Base-by-base conservation (phyloP, 2,329 filamentous ascomycete genomes). In the Reticulascus tulasneorum region DNA sequence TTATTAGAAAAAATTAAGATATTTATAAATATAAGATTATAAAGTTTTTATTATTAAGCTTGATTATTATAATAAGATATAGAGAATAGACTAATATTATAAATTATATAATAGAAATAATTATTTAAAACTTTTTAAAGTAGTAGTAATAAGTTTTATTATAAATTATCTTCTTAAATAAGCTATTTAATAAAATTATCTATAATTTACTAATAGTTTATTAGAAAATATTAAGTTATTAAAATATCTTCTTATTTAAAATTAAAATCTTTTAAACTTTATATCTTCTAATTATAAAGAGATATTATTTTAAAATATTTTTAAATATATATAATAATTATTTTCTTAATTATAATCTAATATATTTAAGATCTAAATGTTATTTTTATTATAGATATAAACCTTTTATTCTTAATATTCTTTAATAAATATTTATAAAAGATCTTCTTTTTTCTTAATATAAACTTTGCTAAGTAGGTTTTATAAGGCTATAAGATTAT, bases 81-180 rank as follows among this genome's bases (percentile, higher is more conserved):
- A 24, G 29, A 28, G 23, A 42, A 11, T 33, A 19, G 3, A 20
- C 18, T 40, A 17, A 36, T 27, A 28, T 23, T 36, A 16, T 22
- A 29, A 25, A 12, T n/a, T 18, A 22, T 19, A 23, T 37, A 34
- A 37, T 12, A 31, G 23, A 38, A 16, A 23, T 20, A 31, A 20
- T 26, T 13, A 36, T 18, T 23, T 33, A 33, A 28, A 45, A 16
- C 39, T 44, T 19, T 9, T 33, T 37, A 32, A 46, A 44, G n/a
- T 32, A 34, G 26, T 18, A 20, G 22, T 16, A 33, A 23, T 28
- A 12, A 24, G 21, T 30, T 41, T 11, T 17, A 37, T 33, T 42
- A 38, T 31, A 27, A 12, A 26, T n/a, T 27, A 13, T 27, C 25
- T 27, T 27, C 12, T 27, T 13, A 27, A n/a, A 13, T n/a, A n/a